Conservation (phyloP, 2,329 filamentous ascomycete species). For the Pseudogymnoascus sp. region DNA sequence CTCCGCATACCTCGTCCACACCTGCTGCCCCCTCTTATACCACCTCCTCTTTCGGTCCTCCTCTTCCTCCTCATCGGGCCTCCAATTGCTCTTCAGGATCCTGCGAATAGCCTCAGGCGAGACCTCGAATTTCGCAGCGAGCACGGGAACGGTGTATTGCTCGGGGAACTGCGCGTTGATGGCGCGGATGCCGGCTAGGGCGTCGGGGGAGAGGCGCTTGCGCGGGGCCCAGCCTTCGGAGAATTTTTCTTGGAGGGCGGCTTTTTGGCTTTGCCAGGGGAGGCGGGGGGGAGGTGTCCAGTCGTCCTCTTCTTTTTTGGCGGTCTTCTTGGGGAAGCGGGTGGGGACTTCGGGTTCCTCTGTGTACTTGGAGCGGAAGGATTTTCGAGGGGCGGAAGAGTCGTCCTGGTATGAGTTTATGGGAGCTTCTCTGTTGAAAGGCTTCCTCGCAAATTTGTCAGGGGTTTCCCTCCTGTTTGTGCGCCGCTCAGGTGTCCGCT, state of each 20-base stretch:
- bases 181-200: conserved; percentile 79
- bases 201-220: conserved; percentile 86
- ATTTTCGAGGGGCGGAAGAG: not conserved
- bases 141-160: conserved; percentile 64
- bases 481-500: not conserved
- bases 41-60: conserved; percentile 51
- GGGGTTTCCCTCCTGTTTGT: not conserved
- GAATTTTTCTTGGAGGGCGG: conserved; percentile 69
- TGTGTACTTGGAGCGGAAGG: not conserved
- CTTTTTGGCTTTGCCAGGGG: conserved; percentile 70
- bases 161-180: conserved; percentile 72
- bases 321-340: not conserved
- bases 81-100: conserved; percentile 76
- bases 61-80: conserved; percentile 50
- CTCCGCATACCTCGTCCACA: conserved; percentile 54
- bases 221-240: conserved; percentile 72
- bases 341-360: not conserved
- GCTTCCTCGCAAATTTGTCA: not conserved
- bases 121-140: conserved; percentile 76
- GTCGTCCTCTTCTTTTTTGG: conserved; percentile 13
- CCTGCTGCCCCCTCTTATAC: conserved; percentile 51
- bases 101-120: conserved; percentile 80
- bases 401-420: not conserved
- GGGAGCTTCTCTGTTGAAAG: not conserved
- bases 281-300: conserved; percentile 32